A percentile compares a stretch with the other conserved stretches of the same genome.
Evolutionary conservation across 2,329 filamentous ascomycete species (phyloP).

Genomic region (Apiospora arundinis): DNA sequence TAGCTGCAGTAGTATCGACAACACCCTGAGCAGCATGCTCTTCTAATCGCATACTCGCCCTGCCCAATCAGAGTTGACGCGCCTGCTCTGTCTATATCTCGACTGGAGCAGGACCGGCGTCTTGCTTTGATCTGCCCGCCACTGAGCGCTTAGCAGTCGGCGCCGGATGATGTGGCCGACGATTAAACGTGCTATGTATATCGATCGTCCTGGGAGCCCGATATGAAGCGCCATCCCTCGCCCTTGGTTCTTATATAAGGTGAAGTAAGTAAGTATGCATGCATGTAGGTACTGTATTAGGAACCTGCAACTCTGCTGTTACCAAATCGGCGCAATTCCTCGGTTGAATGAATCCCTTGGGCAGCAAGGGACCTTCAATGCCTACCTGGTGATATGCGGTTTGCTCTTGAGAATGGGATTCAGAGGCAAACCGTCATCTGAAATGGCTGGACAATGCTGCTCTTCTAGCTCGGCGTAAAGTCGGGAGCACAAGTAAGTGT

Average conservation of each 20-base stretch:
- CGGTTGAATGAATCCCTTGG: not conserved
- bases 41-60: not conserved
- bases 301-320: not conserved
- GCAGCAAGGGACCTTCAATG: not conserved
- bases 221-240: not conserved
- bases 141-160: not conserved
- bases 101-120: not conserved
- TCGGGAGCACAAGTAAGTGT: not conserved
- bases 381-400: not conserved
- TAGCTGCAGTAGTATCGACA: not conserved
- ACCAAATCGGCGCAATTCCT: constrained; percentile 10
- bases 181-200: not conserved
- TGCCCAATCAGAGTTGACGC: not conserved
- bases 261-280: not conserved
- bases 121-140: not conserved
- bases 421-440: too few species aligned
- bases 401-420: not conserved
- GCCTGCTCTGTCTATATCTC: not conserved
- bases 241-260: not conserved
- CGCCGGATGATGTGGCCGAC: not conserved
- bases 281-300: not conserved
- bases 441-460: not conserved
- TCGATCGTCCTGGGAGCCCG: not conserved
- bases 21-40: not conserved
- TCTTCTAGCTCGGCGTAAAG: not conserved